Conservation (phyloP, 306 rosid species). For the Quercus alba region DNA sequence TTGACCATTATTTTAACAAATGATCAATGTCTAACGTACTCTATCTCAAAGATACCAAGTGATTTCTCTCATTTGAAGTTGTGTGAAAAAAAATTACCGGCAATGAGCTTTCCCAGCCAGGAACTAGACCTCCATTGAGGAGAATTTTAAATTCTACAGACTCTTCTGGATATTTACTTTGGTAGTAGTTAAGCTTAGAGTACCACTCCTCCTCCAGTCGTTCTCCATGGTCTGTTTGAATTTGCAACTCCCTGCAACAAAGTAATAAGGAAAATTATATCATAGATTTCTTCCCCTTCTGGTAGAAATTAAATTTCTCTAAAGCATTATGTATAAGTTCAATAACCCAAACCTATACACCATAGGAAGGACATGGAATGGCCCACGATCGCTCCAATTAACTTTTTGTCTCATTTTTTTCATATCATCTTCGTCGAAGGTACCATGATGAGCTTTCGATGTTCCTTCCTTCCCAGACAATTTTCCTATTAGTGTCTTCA, state of each 20-base stretch:
- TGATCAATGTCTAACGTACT: too few relatives aligned
- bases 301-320: background rate
- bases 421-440: background rate
- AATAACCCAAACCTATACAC: background rate
- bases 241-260: background rate
- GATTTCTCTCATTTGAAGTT: too few relatives aligned
- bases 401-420: background rate
- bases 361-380: background rate
- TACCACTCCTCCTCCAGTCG: background rate
- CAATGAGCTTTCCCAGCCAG: background rate
- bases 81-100: background rate
- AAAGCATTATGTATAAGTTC: background rate
- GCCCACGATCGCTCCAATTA: background rate
- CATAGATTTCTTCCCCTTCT: background rate
- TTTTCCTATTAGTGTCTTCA: background rate
- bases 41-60: too few relatives aligned
- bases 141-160: background rate
- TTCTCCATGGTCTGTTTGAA: background rate
- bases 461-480: background rate
- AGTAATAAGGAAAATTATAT: too few relatives aligned
- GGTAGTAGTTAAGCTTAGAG: background rate
- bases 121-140: background rate
- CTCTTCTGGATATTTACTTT: background rate
- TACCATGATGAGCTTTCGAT: background rate
- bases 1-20: too few relatives aligned